Evolutionary conservation across 2,329 filamentous ascomycete genomes (phyloP).

Genomic region (Hypoxylon sp.): DNA sequence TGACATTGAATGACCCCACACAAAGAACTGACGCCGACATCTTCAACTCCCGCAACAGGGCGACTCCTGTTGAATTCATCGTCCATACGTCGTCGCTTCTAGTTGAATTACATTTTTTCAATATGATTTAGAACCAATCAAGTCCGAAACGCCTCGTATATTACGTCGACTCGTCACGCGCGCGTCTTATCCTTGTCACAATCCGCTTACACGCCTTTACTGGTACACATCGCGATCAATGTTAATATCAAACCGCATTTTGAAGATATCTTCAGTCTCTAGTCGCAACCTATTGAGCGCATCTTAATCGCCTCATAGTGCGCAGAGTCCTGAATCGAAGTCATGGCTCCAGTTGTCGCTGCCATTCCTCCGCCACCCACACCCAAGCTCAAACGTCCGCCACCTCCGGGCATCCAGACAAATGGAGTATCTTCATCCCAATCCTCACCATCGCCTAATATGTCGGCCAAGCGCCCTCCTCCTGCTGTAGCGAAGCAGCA

Average conservation of each 20-base stretch:
- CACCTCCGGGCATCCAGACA: constrained; percentile 74
- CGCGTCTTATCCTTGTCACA: constrained; percentile 12
- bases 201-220: not conserved
- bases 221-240: constrained; percentile 38
- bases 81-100: constrained; percentile 17
- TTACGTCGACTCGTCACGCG: constrained; percentile 8
- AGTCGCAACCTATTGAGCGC: constrained; percentile 25
- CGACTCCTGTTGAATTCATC: not conserved
- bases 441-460: constrained; percentile 70
- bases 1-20: constrained; percentile 39
- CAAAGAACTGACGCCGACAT: constrained; percentile 33
- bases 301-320: constrained; percentile 32
- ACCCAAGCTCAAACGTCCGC: constrained; percentile 76
- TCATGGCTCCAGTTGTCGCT: constrained; percentile 70
- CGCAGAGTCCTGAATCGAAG: constrained; percentile 31
- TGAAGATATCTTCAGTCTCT: constrained; percentile 21
- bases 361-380: constrained; percentile 54
- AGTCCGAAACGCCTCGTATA: not conserved
- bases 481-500: constrained; percentile 59
- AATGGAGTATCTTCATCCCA: constrained; percentile 71
- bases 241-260: constrained; percentile 22
- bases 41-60: constrained; percentile 2
- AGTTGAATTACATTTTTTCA: not conserved
- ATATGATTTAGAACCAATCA: constrained; percentile 7
- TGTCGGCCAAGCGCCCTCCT: constrained; percentile 68